Evolutionary conservation across 306 rosid species (phyloP).

Genomic region (Purshia tridentata): DNA sequence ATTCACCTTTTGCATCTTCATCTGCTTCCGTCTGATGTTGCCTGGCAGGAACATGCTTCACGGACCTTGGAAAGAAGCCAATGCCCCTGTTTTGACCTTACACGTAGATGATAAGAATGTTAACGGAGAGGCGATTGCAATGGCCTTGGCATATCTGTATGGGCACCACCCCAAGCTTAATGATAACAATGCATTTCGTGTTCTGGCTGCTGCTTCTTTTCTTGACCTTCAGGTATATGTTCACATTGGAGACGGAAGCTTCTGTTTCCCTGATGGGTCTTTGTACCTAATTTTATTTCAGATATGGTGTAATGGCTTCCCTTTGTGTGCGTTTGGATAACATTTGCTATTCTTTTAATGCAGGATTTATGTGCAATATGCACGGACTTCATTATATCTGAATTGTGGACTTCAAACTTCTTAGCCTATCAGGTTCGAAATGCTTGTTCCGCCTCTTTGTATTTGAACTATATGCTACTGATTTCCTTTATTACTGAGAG

Average conservation of each 20-base stretch:
- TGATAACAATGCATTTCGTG: constrained; percentile 90
- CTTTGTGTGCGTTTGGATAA: constrained; percentile 13
- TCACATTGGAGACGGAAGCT: constrained; percentile 4
- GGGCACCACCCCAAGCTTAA: constrained; percentile 93
- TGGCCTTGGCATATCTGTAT: constrained; percentile 86
- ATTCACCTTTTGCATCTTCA: background rate
- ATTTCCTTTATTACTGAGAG: constrained; percentile 24
- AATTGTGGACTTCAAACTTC: constrained; percentile 95
- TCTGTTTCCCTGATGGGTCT: background rate
- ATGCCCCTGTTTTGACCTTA: constrained; percentile 70
- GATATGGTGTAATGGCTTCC: background rate
- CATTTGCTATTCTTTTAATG: constrained; percentile 18
- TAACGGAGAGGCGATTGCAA: constrained; percentile 79
- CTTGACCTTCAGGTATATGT: constrained; percentile 90
- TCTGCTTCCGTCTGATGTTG: constrained; percentile 5
- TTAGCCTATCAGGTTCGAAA: constrained; percentile 85
- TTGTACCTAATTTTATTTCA: background rate
- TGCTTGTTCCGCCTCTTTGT: constrained; percentile 37
- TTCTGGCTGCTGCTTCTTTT: constrained; percentile 95
- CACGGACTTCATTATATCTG: constrained; percentile 92
- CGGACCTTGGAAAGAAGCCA: constrained; percentile 99
- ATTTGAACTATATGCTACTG: background rate
- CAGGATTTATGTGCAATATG: constrained; percentile 96
- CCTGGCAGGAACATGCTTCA: constrained; percentile 90
- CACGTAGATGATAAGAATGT: constrained; percentile 88